phyloP scores from a whole-genome alignment of 2,329 filamentous ascomycete species.

The Basipetospora sp. region DNA sequence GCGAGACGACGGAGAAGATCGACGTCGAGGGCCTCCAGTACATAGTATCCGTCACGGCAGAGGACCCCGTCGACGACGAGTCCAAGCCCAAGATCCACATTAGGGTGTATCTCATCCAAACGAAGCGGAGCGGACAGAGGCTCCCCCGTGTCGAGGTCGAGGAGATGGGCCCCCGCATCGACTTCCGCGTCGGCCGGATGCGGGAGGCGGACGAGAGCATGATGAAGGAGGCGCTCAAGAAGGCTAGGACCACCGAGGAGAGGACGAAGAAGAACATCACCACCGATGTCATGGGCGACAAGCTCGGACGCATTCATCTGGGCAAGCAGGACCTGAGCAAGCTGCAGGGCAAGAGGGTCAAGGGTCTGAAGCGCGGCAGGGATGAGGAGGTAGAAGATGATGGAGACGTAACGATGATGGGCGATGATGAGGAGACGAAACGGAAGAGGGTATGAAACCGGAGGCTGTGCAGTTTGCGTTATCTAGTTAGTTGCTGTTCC shows the following conservation, averaged over 20 bases:
- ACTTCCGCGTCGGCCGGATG: constrained; percentile 72
- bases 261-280: constrained; percentile 91
- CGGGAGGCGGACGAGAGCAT: constrained; percentile 63
- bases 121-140: constrained; percentile 72
- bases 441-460: constrained; percentile 5
- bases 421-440: constrained; percentile 17
- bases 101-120: constrained; percentile 72
- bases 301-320: constrained; percentile 83
- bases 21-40: constrained; percentile 94
- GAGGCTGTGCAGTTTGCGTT: background rate
- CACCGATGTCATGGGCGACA: constrained; percentile 85
- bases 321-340: constrained; percentile 76
- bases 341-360: constrained; percentile 97
- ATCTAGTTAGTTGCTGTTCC: background rate
- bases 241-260: constrained; percentile 60
- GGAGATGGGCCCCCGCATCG: constrained; percentile 87
- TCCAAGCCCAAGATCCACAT: constrained; percentile 47
- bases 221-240: constrained; percentile 83
- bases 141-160: constrained; percentile 84
- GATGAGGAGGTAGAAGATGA: constrained; percentile 29
- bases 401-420: constrained; percentile 27
- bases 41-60: constrained; percentile 66
- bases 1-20: constrained; percentile 58
- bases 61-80: constrained; percentile 37
- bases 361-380: constrained; percentile 78